Conservation (phyloP, 2,329 filamentous ascomycete species). For the Cordyceps tenuipes region DNA sequence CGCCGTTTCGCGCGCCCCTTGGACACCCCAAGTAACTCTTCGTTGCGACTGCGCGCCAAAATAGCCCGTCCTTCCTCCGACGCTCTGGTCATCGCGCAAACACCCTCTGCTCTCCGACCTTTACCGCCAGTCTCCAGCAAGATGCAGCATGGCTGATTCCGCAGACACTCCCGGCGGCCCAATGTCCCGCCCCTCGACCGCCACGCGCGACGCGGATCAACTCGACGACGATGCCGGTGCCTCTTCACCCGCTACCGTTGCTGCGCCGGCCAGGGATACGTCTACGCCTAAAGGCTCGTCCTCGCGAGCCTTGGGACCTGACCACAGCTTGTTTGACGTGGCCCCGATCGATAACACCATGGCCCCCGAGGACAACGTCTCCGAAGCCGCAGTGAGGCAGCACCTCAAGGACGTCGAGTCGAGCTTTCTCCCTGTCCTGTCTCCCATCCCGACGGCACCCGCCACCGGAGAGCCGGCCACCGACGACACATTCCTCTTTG, state of each 20-base stretch:
- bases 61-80: background rate
- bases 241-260: slow-evolving; percentile 17
- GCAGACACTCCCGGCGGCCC: slow-evolving; percentile 8
- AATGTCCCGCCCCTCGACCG: slow-evolving; percentile 4
- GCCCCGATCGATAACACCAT: slow-evolving; percentile 28
- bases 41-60: background rate
- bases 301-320: slow-evolving; percentile 16
- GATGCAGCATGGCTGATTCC: slow-evolving; percentile 12
- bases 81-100: background rate
- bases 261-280: background rate
- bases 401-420: slow-evolving; percentile 58
- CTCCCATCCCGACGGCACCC: slow-evolving; percentile 43
- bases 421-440: slow-evolving; percentile 52
- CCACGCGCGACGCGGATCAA: background rate
- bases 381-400: slow-evolving; percentile 44
- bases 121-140: background rate
- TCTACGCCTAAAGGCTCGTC: slow-evolving; percentile 9
- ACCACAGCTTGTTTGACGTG: slow-evolving; percentile 36
- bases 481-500: slow-evolving; percentile 55
- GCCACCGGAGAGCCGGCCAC: slow-evolving; percentile 29
- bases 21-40: background rate
- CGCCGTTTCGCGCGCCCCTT: background rate
- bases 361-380: slow-evolving; percentile 37
- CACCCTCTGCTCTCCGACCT: background rate
- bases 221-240: background rate